Percentiles rank a stretch among this genome's conserved stretches.
Evolutionary conservation across 2,329 filamentous ascomycete genomes (phyloP).

Genomic region (Trichoderma afroharzianum): DNA sequence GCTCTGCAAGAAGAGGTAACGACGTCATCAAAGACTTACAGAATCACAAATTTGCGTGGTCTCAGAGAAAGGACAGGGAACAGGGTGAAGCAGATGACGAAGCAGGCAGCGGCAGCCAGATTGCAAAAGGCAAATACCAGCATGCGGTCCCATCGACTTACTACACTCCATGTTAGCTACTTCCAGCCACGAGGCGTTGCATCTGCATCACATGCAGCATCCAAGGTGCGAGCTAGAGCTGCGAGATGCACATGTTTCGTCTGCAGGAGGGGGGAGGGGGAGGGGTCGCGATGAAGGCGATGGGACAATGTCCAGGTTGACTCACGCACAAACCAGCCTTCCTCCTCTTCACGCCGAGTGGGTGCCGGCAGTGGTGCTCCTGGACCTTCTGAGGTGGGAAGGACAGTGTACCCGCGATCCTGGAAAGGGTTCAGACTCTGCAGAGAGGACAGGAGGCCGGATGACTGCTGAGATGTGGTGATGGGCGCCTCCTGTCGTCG

Average conservation of each 20-base stretch:
- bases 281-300: constrained; percentile 25
- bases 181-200: constrained; percentile 23
- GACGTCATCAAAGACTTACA: constrained; percentile 64
- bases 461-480: constrained; percentile 64
- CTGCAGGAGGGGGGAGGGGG: constrained; percentile 43
- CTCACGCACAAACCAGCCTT: constrained; percentile 94
- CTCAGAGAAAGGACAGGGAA: constrained; percentile 77
- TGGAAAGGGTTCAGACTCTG: constrained; percentile 86
- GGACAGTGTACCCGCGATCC: constrained; percentile 79
- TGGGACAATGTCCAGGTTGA: constrained; percentile 31
- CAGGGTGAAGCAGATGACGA: constrained; percentile 86
- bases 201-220: constrained; percentile 40
- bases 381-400: constrained; percentile 78
- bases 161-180: constrained; percentile 51
- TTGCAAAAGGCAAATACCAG: constrained; percentile 91
- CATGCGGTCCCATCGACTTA: constrained; percentile 95
- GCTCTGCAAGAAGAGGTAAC: constrained; percentile 12
- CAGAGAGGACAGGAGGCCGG: constrained; percentile 74
- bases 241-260: constrained; percentile 41
- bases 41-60: constrained; percentile 90
- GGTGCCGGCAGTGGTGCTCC: constrained; percentile 84
- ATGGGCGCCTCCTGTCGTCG: constrained; percentile 77
- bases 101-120: constrained; percentile 82
- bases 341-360: constrained; percentile 85
- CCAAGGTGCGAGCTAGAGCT: constrained; percentile 32